A percentile compares a stretch with the other conserved stretches of the same genome.
phyloP scores from a whole-genome alignment of 192 early-diverging fungal genomes.

The Dissophora ornata region DNA sequence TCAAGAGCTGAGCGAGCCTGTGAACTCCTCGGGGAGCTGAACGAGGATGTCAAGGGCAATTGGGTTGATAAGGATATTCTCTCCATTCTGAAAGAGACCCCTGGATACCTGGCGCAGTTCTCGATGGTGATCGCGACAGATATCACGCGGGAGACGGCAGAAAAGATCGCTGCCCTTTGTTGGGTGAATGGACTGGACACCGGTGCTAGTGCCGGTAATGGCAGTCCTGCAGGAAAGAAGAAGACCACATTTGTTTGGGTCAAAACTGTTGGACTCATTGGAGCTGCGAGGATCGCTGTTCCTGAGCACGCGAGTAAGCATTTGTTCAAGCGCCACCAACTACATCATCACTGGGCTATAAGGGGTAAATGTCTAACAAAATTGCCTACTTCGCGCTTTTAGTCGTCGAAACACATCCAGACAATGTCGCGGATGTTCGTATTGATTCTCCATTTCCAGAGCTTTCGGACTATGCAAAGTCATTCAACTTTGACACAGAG shows the following conservation, averaged over 20 bases:
- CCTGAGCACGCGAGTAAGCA: constrained; percentile 86
- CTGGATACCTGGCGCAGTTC: constrained; percentile 74
- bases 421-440: constrained; percentile 81
- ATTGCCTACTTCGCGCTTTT: too few species aligned
- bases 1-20: constrained; percentile 71
- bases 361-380: too few species aligned
- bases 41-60: constrained; percentile 83
- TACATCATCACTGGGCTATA: too few species aligned
- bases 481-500: constrained; percentile 73
- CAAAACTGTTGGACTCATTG: constrained; percentile 80
- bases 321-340: too few species aligned
- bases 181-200: constrained; percentile 52
- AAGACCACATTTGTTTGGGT: constrained; percentile 78
- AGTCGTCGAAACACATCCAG: constrained; percentile 94
- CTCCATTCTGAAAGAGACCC: constrained; percentile 26
- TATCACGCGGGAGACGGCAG: constrained; percentile 64
- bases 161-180: constrained; percentile 72
- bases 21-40: constrained; percentile 83
- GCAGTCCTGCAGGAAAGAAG: constrained; percentile 24
- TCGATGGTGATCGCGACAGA: constrained; percentile 81
- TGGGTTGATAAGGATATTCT: constrained; percentile 66
- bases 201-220: neutral
- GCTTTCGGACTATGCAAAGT: constrained; percentile 68
- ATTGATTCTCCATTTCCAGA: constrained; percentile 85
- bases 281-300: constrained; percentile 73